Evolutionary conservation across 2,329 filamentous ascomycete genomes (phyloP).

Genomic region (Botrytis paeoniae): DNA sequence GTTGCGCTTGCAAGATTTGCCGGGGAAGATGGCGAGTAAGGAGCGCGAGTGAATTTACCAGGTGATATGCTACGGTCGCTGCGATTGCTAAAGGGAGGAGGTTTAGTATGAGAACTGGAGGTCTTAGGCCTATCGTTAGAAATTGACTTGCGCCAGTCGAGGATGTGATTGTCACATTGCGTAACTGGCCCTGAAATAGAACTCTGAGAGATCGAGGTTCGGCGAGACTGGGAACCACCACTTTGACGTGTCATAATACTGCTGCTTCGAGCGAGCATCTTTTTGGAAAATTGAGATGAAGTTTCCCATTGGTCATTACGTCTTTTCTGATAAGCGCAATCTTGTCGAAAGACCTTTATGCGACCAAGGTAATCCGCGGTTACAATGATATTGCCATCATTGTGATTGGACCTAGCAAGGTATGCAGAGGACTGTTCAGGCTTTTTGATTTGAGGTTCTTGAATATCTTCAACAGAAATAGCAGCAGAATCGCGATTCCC

Average conservation of each 20-base stretch:
- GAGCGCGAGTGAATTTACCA: slow-evolving; percentile 38
- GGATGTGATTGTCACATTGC: slow-evolving; percentile 71
- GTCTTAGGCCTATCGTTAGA: slow-evolving; percentile 45
- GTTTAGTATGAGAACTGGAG: slow-evolving; percentile 25
- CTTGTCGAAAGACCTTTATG: slow-evolving; percentile 94
- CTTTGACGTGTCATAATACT: slow-evolving; percentile 49
- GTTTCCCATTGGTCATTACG: slow-evolving; percentile 75
- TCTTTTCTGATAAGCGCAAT: slow-evolving; percentile 74
- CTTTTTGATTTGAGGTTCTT: slow-evolving; percentile 40
- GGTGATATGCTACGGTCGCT: slow-evolving; percentile 56
- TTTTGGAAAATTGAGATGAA: slow-evolving; percentile 65
- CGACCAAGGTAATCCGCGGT: slow-evolving; percentile 84
- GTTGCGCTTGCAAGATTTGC: slow-evolving; percentile 33
- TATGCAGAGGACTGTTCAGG: slow-evolving; percentile 74
- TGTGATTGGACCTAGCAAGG: slow-evolving; percentile 70
- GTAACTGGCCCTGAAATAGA: slow-evolving; percentile 34
- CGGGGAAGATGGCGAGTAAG: slow-evolving; percentile 26
- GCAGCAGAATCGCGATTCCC: slow-evolving; percentile 32
- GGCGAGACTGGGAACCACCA: slow-evolving; percentile 42
- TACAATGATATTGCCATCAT: slow-evolving; percentile 83
- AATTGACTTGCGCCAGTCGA: slow-evolving; percentile 79
- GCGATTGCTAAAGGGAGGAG: slow-evolving; percentile 37
- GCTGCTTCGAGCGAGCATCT: slow-evolving; percentile 35
- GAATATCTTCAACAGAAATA: slow-evolving; percentile 19
- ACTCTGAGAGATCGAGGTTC: slow-evolving; percentile 42